Evolutionary conservation across 257 asterid species (phyloP).

Genomic region (Schizonepeta tenuifolia): DNA sequence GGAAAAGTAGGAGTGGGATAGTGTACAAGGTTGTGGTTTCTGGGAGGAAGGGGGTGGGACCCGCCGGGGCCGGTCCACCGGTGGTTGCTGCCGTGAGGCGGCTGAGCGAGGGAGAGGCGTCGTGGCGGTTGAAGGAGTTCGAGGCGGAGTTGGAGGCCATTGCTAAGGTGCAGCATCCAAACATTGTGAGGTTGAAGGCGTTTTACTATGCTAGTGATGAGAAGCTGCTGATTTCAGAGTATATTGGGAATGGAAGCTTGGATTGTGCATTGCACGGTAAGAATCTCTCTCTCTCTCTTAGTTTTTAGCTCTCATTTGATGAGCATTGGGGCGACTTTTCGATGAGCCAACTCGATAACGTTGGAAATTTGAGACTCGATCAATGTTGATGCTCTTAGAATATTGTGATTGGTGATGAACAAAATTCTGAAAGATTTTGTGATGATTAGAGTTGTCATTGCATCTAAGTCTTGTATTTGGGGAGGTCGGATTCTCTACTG

Average conservation of each 20-base stretch:
- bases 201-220: conserved; percentile 91
- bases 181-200: conserved; percentile 80
- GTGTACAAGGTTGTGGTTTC: conserved; percentile 90
- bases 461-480: too few species aligned
- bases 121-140: conserved; percentile 79
- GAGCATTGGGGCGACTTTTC: too few species aligned
- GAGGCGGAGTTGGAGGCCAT: conserved; percentile 85
- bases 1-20: conserved; percentile 93
- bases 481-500: too few species aligned
- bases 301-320: too few species aligned
- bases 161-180: conserved; percentile 76
- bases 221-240: conserved; percentile 79
- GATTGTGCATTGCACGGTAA: conserved; percentile 82
- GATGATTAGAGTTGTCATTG: too few species aligned
- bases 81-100: conserved; percentile 80
- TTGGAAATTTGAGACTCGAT: too few species aligned
- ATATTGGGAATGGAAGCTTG: conserved; percentile 77
- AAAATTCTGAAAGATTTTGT: too few species aligned
- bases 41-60: conserved; percentile 45
- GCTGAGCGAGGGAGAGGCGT: conserved; percentile 77
- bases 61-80: conserved; percentile 30
- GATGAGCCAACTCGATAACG: too few species aligned
- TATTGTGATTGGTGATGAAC: neutral
- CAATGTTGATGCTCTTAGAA: too few species aligned
- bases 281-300: neutral